A percentile compares a stretch with the other conserved stretches of the same genome.
phyloP scores from a whole-genome alignment of 805 yeast species.

The Pichia manshurica region DNA sequence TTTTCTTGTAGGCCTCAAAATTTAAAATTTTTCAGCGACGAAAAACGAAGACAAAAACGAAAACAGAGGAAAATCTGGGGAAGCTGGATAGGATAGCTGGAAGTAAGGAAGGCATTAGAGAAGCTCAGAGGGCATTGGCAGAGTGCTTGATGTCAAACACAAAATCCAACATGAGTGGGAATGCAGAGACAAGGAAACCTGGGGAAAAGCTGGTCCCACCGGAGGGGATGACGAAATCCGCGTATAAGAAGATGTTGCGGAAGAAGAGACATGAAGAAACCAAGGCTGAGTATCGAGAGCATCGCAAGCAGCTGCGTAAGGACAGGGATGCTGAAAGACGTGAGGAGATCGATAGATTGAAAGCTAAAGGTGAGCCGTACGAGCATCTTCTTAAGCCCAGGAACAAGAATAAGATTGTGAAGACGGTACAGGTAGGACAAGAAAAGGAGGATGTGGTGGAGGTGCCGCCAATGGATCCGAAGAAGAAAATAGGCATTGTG shows the following conservation, averaged over 20 bases:
- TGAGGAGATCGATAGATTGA: slow-evolving; percentile 30
- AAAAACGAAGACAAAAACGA: no score
- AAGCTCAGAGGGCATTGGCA: no score
- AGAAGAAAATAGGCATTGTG: slow-evolving; percentile 37
- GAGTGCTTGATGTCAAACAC: no score
- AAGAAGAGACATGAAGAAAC: slow-evolving; percentile 50
- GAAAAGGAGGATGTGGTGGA: slow-evolving; percentile 42
- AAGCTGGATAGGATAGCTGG: no score
- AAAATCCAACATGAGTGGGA: slow-evolving; percentile 6
- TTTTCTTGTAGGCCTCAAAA: no score
- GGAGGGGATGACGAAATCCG: slow-evolving; percentile 81
- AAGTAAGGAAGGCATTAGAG: no score
- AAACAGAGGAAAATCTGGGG: no score
- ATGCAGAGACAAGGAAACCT: slow-evolving; percentile 10
- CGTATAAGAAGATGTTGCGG: slow-evolving; percentile 71
- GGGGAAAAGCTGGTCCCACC: slow-evolving; percentile 41
- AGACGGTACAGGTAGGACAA: slow-evolving; percentile 4
- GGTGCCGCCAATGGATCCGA: slow-evolving; percentile 23
- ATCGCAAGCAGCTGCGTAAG: slow-evolving; percentile 51
- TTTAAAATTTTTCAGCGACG: no score
- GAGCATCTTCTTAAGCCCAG: slow-evolving; percentile 30
- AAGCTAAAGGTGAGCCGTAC: slow-evolving; percentile 34
- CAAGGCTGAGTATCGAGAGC: slow-evolving; percentile 53
- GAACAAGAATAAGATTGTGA: slow-evolving; percentile 26
- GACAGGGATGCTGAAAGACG: slow-evolving; percentile 29